Conservation (phyloP, 208 protist genomes). For the Crithidia bombi region DNA sequence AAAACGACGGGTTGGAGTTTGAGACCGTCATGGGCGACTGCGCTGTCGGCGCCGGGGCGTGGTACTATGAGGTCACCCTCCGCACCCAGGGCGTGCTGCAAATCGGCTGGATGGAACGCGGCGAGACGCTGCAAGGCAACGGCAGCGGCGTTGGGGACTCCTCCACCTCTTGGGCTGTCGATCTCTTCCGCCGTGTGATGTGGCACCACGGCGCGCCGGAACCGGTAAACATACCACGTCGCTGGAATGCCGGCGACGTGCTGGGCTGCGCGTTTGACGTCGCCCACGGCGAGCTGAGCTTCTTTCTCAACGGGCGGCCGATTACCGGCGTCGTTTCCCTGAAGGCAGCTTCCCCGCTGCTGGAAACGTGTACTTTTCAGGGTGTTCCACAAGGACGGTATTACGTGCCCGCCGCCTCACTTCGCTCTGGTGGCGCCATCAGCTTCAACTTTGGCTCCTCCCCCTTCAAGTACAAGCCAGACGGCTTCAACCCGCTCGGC, state of each 20-base stretch:
- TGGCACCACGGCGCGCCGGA: slow-evolving; percentile 84
- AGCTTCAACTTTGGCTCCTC: slow-evolving; percentile 91
- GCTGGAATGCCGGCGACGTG: slow-evolving; percentile 87
- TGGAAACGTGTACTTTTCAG: slow-evolving; percentile 48
- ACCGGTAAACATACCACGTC: slow-evolving; percentile 59
- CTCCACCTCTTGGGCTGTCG: slow-evolving; percentile 81
- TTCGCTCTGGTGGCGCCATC: slow-evolving; percentile 83
- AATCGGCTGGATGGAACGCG: slow-evolving; percentile 81
- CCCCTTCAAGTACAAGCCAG: slow-evolving; percentile 86
- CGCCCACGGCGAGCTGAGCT: slow-evolving; percentile 68
- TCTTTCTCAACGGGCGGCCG: slow-evolving; percentile 82
- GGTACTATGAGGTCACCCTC: slow-evolving; percentile 93
- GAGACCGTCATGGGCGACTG: slow-evolving; percentile 81
- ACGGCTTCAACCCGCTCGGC: slow-evolving; percentile 86
- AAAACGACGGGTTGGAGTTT: slow-evolving; percentile 76
- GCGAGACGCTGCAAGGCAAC: slow-evolving; percentile 31
- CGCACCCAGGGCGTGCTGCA: slow-evolving; percentile 92
- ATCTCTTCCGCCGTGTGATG: slow-evolving; percentile 86
- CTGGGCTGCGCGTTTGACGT: slow-evolving; percentile 91
- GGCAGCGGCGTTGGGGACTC: slow-evolving; percentile 83
- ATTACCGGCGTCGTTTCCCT: slow-evolving; percentile 42
- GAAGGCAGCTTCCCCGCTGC: slow-evolving; percentile 31
- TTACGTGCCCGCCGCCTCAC: slow-evolving; percentile 83
- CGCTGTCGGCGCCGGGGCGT: slow-evolving; percentile 72
- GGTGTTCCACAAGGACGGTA: slow-evolving; percentile 34